Base-by-base conservation (phyloP, 345 rosid species). In the Populus ilicifolia region DNA sequence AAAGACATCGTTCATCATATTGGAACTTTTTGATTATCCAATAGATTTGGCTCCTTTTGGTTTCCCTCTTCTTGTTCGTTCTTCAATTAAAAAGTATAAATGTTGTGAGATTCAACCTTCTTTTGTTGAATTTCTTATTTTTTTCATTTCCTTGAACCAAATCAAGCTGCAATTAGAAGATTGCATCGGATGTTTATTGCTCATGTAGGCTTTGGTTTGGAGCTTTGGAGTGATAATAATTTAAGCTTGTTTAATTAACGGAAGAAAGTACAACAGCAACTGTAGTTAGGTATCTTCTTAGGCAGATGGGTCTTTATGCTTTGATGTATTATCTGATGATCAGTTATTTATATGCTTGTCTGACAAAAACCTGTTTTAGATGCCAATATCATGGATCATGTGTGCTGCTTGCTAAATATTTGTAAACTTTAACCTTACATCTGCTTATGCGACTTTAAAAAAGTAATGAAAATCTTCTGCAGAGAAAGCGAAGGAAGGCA, bases 401-500 rank as follows among this genome's bases (percentile, higher is more conserved):
- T 54, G 41, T 27, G 17, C 27, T 54, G 29, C 67, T 50, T 70
- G 29, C 36, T 33, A 50, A 33, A 61, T 76, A 13, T 44, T 66
- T 61, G 38, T 69, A 21, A 10, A 3, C 38, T 12, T 6, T 65
- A 67, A 8, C 27, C 11, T 18, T 16, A n/a, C 27, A 36, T 38
- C 6, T 33, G 6, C 44, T 81, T 67, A 6, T 52, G 35, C 33
- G 54, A 25, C 21, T 56, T 4, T 48, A 69, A 62, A 70, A 29
- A 27, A 64, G 69, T 76, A 39, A 46, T 84, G 54, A 67, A 46
- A 78, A 73, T 71, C 41, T 84, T 82, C 75, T 44, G 46, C 88
- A 93, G 99, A 89, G 94, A 85, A 96, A 96, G 82, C 86, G 97
- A 82, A 89, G 97, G 84, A 94, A 93, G 89, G 80, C 89, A 69